Conservation (phyloP, 2,329 filamentous ascomycete genomes). For the Phoma sp. region DNA sequence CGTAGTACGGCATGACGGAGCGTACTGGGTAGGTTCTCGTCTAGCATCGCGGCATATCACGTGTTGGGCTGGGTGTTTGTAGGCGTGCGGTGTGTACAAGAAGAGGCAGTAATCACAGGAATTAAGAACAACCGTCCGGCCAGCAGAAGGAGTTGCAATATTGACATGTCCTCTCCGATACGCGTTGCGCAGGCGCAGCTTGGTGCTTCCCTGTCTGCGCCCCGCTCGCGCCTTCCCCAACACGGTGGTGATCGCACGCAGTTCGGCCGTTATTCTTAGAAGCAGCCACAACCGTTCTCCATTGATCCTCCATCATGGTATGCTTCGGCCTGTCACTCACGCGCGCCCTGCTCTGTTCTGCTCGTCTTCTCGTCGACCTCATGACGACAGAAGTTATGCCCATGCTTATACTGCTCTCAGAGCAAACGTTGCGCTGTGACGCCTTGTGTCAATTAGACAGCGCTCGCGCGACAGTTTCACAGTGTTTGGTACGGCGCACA, state of each 20-base stretch:
- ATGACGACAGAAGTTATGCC: neutral
- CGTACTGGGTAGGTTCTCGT: constrained; percentile 86
- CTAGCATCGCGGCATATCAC: constrained; percentile 68
- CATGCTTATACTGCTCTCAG: neutral
- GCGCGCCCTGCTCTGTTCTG: neutral
- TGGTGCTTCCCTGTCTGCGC: constrained; percentile 7
- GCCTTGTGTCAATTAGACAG: constrained; percentile 10
- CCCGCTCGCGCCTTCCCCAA: constrained; percentile 13
- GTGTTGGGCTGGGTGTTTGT: neutral
- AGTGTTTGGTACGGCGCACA: constrained; percentile 8
- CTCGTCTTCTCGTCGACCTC: neutral
- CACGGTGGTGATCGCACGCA: neutral
- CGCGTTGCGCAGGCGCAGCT: constrained; percentile 19
- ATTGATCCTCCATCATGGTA: neutral
- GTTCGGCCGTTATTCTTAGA: constrained; percentile 16
- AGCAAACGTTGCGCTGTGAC: neutral
- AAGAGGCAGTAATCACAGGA: neutral
- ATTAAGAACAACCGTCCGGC: neutral
- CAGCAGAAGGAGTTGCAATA: constrained; percentile 10
- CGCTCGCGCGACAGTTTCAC: constrained; percentile 16
- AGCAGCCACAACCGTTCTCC: neutral
- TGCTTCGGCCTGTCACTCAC: neutral
- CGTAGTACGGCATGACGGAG: neutral
- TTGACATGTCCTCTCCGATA: constrained; percentile 13
- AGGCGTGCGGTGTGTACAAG: neutral